These are phyloP conservation scores for Amesomyces nigricolor DNA, from an alignment of 2,329 filamentous ascomycete genomes.

Conservation along the genomic window DNA sequence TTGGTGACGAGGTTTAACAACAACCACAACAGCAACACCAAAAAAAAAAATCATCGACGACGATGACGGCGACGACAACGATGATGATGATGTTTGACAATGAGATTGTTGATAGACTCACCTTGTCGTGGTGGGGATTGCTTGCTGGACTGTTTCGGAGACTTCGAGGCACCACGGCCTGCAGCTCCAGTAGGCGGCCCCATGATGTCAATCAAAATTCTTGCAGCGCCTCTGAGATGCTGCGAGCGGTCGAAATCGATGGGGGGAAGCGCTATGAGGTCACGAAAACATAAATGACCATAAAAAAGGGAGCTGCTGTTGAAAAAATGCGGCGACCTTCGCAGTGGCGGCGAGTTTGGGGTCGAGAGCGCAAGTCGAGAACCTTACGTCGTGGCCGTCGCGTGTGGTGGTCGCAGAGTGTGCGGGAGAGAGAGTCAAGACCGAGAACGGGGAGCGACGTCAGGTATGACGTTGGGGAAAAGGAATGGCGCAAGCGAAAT, in stretches of 20 bases:
- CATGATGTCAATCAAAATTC: constrained; percentile 42
- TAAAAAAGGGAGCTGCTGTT: constrained; percentile 20
- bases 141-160: constrained; percentile 42
- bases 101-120: constrained; percentile 30
- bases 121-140: constrained; percentile 39
- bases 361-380: constrained; percentile 20
- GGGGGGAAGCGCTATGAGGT: constrained; percentile 25
- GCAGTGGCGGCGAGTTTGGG: constrained; percentile 12
- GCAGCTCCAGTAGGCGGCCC: constrained; percentile 40
- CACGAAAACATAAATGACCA: constrained; percentile 22
- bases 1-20: constrained; percentile 22
- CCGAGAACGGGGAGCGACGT: constrained; percentile 28
- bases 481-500: constrained; percentile 27
- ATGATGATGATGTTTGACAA: constrained; percentile 8
- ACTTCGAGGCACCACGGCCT: constrained; percentile 42
- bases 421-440: constrained; percentile 19
- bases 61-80: constrained; percentile 19
- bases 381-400: constrained; percentile 21
- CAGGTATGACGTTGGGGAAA: constrained; percentile 30
- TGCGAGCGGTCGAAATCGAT: constrained; percentile 12
- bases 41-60: not conserved
- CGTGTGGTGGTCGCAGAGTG: constrained; percentile 10
- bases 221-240: constrained; percentile 21
- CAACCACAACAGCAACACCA: constrained; percentile 13
- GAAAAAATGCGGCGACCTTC: constrained; percentile 22